Evolutionary conservation across 257 asterid genomes (phyloP), one percentile per base, ranked within the genome.

Genomic region (Jacaranda copaia): DNA sequence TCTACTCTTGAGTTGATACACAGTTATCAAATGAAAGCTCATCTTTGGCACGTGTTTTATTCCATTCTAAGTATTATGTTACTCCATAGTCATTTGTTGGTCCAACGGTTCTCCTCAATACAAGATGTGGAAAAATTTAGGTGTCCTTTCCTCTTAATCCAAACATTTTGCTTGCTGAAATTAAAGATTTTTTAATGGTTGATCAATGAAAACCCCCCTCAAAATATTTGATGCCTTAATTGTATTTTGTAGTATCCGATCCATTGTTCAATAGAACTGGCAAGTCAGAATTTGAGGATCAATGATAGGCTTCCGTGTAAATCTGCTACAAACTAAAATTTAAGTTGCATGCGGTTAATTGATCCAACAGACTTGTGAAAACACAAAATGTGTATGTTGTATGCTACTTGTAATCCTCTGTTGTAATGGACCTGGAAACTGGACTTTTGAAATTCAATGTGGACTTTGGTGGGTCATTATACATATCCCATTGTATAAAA

Each of bases 141-240:
- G 32, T 2, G 32, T 25, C 32, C 32, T 25, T 25, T 25, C 32
- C 32, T 25, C 1, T 25, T 25, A 25, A 25, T 25, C 32, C 2
- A 25, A 25, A 25, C 32, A 25, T 25, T 1, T 25, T 25, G 32
- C 32, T 25, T 25, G 32, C 32, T 25, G 32, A 25, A 25, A 25
- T 25, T 25, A 25, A 25, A 25, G 32, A 25, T 0, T 25, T 25
- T 25, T 25, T 25, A 0, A 25, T 25, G 99, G 98, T 93, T 85
- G 91, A 92, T 83, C 87, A 25, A 25, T 25, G 1, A 25, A 25
- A 25, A 25, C 2, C 32, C 32, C 1, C 2, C 1, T 25, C 32
- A 0, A 25, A 25, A 25, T 25, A 25, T 25, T 25, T 25, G 32
- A 25, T 25, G 2, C 32, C 32, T 25, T 25, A 25, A 25, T 25